phyloP scores from a whole-genome alignment of 805 yeast species.

The Ogataea pilisensis region DNA sequence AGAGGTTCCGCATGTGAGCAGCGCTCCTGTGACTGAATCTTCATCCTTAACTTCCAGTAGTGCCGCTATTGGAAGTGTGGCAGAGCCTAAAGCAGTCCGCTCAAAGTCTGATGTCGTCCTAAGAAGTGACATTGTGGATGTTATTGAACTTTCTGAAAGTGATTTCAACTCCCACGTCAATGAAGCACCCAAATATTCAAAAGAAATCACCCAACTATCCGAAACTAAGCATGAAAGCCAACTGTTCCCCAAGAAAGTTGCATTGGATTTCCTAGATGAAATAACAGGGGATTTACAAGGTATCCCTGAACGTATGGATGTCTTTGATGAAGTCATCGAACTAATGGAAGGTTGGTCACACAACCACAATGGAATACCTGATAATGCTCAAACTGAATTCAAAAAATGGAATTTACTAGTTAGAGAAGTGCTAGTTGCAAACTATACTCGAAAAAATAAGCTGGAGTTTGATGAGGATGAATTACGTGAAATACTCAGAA shows the following conservation, averaged over 20 bases:
- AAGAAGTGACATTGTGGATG: too few relatives aligned
- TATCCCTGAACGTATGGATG: constrained; percentile 22
- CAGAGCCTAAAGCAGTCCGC: too few relatives aligned
- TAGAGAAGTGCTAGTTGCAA: constrained; percentile 26
- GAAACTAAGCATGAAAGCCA: too few relatives aligned
- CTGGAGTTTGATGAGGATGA: constrained; percentile 30
- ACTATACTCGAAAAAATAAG: constrained; percentile 23
- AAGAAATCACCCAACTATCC: too few relatives aligned
- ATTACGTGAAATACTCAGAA: constrained; percentile 21
- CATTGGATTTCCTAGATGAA: constrained; percentile 14
- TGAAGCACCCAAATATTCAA: too few relatives aligned
- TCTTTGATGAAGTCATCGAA: constrained; percentile 28
- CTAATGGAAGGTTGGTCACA: constrained; percentile 28
- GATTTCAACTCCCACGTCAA: too few relatives aligned
- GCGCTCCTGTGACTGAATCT: too few relatives aligned
- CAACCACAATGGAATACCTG: constrained; percentile 15
- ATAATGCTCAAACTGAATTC: constrained; percentile 7
- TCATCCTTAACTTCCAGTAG: too few relatives aligned
- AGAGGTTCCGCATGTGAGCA: too few relatives aligned
- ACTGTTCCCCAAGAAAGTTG: constrained; percentile 15
- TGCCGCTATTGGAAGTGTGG: too few relatives aligned
- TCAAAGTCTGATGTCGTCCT: too few relatives aligned
- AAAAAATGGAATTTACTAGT: constrained; percentile 21
- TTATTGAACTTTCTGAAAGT: constrained; percentile 11
- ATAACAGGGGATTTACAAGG: constrained; percentile 16